Percentiles rank a stretch among this genome's conserved stretches.
phyloP scores from a whole-genome alignment of 1,139 yeast genomes.

The Kluyveromyces sp. region DNA sequence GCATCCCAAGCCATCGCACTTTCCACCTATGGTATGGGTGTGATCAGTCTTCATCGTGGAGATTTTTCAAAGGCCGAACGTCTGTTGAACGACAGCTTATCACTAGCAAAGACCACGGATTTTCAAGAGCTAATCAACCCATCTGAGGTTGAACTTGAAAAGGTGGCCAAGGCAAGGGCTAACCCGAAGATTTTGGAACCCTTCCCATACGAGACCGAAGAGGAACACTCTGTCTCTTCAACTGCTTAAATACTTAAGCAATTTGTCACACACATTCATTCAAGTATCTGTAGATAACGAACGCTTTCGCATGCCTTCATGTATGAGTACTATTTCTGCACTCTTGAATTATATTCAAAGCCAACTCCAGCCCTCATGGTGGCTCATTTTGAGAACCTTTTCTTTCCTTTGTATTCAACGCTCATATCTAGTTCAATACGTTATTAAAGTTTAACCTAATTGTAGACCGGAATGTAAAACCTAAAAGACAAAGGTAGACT shows the following conservation, averaged over 20 bases:
- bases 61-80: conserved; percentile 45
- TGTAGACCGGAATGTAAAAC: too few species aligned
- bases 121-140: conserved; percentile 56
- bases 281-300: background rate
- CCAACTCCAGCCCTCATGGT: too few species aligned
- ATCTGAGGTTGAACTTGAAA: conserved; percentile 58
- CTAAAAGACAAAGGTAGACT: too few species aligned
- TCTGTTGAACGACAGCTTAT: conserved; percentile 60
- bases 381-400: too few species aligned
- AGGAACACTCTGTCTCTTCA: background rate
- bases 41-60: conserved; percentile 52
- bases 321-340: too few species aligned
- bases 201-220: conserved; percentile 5
- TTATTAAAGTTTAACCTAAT: too few species aligned
- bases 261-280: background rate
- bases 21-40: conserved; percentile 82
- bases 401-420: too few species aligned
- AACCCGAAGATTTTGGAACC: conserved; percentile 2
- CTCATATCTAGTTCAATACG: too few species aligned
- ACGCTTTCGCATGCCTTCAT: background rate
- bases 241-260: background rate
- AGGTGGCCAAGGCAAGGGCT: conserved; percentile 23
- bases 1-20: conserved; percentile 66
- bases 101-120: conserved; percentile 63
- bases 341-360: too few species aligned